Evolutionary conservation across 805 yeast genomes (phyloP).

Genomic region (Torulaspora franciscae): DNA sequence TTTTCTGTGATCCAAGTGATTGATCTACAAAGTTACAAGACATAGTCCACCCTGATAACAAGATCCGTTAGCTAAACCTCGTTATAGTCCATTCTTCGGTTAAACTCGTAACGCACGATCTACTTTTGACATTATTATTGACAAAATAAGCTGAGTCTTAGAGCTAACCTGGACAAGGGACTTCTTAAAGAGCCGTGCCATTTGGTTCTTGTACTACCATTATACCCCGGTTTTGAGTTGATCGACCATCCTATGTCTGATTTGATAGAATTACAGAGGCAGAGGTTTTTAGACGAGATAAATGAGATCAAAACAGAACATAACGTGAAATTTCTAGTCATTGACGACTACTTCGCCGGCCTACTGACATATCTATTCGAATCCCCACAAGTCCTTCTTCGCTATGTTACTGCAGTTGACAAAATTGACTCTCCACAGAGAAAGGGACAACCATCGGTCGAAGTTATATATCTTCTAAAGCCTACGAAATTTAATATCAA

Average conservation of each 20-base stretch:
- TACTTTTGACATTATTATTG: too few species aligned
- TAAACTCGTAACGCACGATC: too few species aligned
- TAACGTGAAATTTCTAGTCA: constrained; percentile 47
- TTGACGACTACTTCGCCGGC: constrained; percentile 52
- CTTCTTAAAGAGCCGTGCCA: too few species aligned
- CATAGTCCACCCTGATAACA: neutral
- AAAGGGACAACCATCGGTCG: constrained; percentile 57
- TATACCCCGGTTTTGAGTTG: too few species aligned
- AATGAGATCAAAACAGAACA: constrained; percentile 42
- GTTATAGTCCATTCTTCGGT: too few species aligned
- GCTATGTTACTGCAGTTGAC: constrained; percentile 60
- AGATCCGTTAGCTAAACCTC: too few species aligned
- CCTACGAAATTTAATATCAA: constrained; percentile 63
- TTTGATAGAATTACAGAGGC: constrained; percentile 38
- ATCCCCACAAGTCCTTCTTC: constrained; percentile 41
- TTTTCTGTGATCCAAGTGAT: constrained; percentile 11
- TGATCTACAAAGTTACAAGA: neutral
- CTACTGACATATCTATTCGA: constrained; percentile 45
- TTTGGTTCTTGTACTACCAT: too few species aligned
- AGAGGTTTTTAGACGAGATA: constrained; percentile 36
- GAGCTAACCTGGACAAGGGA: too few species aligned
- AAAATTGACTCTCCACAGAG: constrained; percentile 53
- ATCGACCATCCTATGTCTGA: constrained; percentile 33
- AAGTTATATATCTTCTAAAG: constrained; percentile 75
- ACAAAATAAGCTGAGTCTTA: too few species aligned